Conservation (phyloP, 805 yeast genomes). For the Ogataea ganodermae region DNA sequence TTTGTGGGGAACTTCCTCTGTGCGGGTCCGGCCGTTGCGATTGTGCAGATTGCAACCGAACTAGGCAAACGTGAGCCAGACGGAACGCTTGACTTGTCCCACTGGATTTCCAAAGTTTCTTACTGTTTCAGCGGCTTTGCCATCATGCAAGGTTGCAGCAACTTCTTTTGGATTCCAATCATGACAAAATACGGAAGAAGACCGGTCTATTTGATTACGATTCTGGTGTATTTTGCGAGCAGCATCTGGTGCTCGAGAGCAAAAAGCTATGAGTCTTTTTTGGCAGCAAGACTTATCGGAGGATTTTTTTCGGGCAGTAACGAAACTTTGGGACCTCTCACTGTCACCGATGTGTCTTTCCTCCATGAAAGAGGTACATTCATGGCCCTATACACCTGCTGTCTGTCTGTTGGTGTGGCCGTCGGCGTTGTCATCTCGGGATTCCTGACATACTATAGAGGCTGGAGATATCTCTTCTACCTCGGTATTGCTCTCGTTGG, state of each 20-base stretch:
- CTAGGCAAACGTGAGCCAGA: slow-evolving; percentile 8
- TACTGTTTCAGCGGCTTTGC: slow-evolving; percentile 12
- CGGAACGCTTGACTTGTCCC: slow-evolving; percentile 7
- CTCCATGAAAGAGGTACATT: slow-evolving; percentile 50
- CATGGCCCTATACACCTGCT: slow-evolving; percentile 50
- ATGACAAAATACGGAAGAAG: slow-evolving; percentile 41
- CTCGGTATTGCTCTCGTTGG: slow-evolving; percentile 49
- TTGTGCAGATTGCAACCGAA: slow-evolving; percentile 5
- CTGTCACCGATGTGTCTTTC: slow-evolving; percentile 50
- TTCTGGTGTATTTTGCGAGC: slow-evolving; percentile 31
- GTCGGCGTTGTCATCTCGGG: slow-evolving; percentile 62
- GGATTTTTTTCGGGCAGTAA: slow-evolving; percentile 38
- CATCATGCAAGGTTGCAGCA: slow-evolving; percentile 41
- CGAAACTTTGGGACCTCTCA: slow-evolving; percentile 50
- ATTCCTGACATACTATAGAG: slow-evolving; percentile 47
- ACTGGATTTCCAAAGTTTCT: slow-evolving; percentile 10
- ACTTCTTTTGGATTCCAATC: slow-evolving; percentile 38
- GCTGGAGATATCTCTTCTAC: slow-evolving; percentile 55
- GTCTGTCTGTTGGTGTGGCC: slow-evolving; percentile 53
- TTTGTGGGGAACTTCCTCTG: slow-evolving; percentile 12
- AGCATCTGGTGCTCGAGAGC: slow-evolving; percentile 37
- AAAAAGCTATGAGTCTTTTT: slow-evolving; percentile 31
- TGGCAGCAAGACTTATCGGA: slow-evolving; percentile 30
- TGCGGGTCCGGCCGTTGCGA: slow-evolving; percentile 13
- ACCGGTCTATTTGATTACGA: slow-evolving; percentile 36